Percentiles rank a stretch among this genome's conserved stretches.
phyloP scores from a whole-genome alignment of 2,329 filamentous ascomycete genomes.

The Bipolaris oryzae region DNA sequence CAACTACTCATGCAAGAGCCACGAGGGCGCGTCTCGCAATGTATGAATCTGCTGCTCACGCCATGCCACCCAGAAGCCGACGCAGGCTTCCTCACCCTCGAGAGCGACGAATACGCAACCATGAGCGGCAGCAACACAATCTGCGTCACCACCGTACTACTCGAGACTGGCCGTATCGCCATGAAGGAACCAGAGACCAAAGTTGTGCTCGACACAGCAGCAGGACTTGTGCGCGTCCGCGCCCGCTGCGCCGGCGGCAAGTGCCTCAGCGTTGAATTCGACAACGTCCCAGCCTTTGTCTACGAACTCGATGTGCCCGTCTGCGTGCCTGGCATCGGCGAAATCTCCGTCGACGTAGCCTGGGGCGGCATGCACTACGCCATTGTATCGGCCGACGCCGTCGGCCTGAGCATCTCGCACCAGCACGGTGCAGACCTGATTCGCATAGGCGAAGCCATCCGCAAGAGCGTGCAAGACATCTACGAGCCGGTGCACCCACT shows the following conservation, averaged over 20 bases:
- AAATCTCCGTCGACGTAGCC: constrained; percentile 51
- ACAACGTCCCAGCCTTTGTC: constrained; percentile 56
- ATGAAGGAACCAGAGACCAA: constrained; percentile 55
- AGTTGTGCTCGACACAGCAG: constrained; percentile 53
- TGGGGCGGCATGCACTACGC: constrained; percentile 57
- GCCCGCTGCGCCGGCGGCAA: constrained; percentile 53
- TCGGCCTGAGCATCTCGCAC: constrained; percentile 47
- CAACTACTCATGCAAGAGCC: constrained; percentile 56
- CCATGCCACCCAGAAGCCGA: constrained; percentile 55
- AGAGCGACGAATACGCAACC: constrained; percentile 54
- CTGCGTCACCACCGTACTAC: constrained; percentile 52
- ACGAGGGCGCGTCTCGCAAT: constrained; percentile 50
- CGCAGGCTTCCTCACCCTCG: constrained; percentile 56
- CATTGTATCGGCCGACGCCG: constrained; percentile 49
- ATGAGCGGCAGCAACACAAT: constrained; percentile 57
- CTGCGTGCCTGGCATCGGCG: constrained; percentile 51
- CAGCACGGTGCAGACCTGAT: constrained; percentile 47
- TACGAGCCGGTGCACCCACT: constrained; percentile 53
- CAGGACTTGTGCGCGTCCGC: constrained; percentile 51
- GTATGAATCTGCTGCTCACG: constrained; percentile 54
- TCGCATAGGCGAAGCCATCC: constrained; percentile 53
- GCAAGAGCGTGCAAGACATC: constrained; percentile 45
- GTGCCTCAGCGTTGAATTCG: constrained; percentile 53
- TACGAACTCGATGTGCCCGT: constrained; percentile 49
- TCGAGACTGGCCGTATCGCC: constrained; percentile 56